A percentile compares a stretch with the other conserved stretches of the same genome.
Conservation (phyloP, 192 early-diverging fungal species). For the Gaertneriomyces sp. region DNA sequence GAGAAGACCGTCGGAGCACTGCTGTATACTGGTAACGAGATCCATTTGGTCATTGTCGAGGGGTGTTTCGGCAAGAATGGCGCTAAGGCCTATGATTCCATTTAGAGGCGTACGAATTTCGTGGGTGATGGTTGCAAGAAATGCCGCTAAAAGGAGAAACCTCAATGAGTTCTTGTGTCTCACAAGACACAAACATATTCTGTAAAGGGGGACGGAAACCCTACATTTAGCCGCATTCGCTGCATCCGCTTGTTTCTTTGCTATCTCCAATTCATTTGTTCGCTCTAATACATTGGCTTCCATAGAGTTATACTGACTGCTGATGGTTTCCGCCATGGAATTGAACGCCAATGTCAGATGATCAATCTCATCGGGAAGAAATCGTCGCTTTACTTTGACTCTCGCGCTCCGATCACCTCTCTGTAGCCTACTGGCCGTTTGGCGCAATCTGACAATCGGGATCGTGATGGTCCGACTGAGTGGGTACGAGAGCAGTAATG, state of each 20-base stretch:
- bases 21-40: conserved; percentile 17
- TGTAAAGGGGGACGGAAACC: neutral
- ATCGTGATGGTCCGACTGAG: conserved; percentile 4
- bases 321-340: conserved; percentile 19
- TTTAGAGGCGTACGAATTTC: conserved; percentile 26
- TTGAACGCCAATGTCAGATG: conserved; percentile 25
- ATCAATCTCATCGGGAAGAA: conserved; percentile 21
- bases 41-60: conserved; percentile 28
- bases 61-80: conserved; percentile 25
- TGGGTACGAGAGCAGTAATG: conserved; percentile 6
- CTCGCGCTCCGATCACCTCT: conserved; percentile 11
- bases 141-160: neutral
- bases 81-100: conserved; percentile 20
- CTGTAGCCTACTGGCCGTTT: neutral
- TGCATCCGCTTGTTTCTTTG: conserved; percentile 18
- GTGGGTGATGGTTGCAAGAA: conserved; percentile 13
- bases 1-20: conserved; percentile 25
- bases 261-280: conserved; percentile 22
- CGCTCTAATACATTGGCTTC: conserved; percentile 23
- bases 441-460: conserved; percentile 11
- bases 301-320: conserved; percentile 15
- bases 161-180: neutral
- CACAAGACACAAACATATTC: neutral
- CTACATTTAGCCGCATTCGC: conserved; percentile 27
- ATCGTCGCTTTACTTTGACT: too few relatives aligned